Base-by-base conservation (phyloP, 495 filamentous ascomycete genomes). In the Aspergillus carlsbadensis region DNA sequence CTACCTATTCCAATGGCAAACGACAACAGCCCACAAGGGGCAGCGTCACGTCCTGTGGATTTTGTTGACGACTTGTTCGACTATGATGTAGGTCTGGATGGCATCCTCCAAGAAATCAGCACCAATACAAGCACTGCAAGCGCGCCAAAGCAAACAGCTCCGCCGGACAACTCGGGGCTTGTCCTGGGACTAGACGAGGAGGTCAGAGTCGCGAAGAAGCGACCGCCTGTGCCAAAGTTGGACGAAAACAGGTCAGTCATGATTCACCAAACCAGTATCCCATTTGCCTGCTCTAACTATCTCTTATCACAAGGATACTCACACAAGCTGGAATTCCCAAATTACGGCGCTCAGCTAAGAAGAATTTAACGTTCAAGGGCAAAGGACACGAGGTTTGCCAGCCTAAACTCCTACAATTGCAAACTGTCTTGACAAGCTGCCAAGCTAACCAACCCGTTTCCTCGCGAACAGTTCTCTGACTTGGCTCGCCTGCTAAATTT, bases 341-440 rank as follows among this genome's bases (percentile, higher is more conserved):
- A 62, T 72, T 99, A 26, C 82, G 89, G 43, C 80, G 78, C 46
- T 84, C 83, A 63, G 84, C 89, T 2, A 87, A 83, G 46, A 81
- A 84, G 50, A 82, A 83, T 11, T 71, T 98, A 21, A 89, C 80
- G 60, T 86, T 96, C 56, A 94, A 90, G 67, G 94, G 94, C 26
- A 98, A 96, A 76, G 92, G 92, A 7, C 88, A 97, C 65, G 94
- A 97, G 80, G 91, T 94, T 73, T 29, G 68, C 6, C 15, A 11
- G 37, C 42, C 26, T 2, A 31, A 10, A 6, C 43, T 22, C 5
- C 17, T 22, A 29, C 26, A 29, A 29, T 29, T 3, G 3, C 26
- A 29, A 29, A 29, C 26, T 29, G 26, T 20, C 21, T 33, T 26
- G 13, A 14, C 24, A 39, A 37, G 46, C 6, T 55, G 5, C 17